Base-by-base conservation (phyloP, 1,139 yeast species). In the Kazachstania sp. region DNA sequence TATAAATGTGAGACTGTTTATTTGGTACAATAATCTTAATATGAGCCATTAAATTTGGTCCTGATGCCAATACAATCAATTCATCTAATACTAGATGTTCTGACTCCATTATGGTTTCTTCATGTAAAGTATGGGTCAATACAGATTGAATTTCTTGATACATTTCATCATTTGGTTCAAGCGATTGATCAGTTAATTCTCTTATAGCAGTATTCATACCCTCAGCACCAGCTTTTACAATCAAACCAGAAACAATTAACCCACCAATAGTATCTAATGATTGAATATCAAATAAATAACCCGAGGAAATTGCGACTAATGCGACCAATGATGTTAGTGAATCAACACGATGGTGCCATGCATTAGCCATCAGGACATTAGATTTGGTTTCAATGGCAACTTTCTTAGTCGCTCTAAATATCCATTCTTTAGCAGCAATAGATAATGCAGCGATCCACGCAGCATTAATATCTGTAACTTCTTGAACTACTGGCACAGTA, bases 321-420 rank as follows among this genome's bases (percentile, higher is more conserved):
- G 97, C 97, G n/a, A 92, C 97, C 37, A 85, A 74, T 0, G 97
- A 88, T 0, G 97, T 94, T 55, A 92, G 67, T 1, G 95, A 84
- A 63, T 92, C 98, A 13, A 90, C 90, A 54, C 98, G 75, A 63
- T 92, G 98, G 64, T 92, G 98, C 97, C 97, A 92, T 3, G 98
- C 98, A 61, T 92, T 92, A 6, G 98, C 98, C 44, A 86, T 82
- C 48, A 92, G 73, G 5, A 92, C 97, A 53, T 86, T 86, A 1
- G 96, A 87, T 59, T 86, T 83, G 30, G 88, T 78, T 50, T 75
- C 71, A 41, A 73, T 70, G 3, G 97, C 97, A 16, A 92, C 80
- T 54, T 79, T 77, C 70, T 82, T 75, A 0, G 98, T 92, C n/a
- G 85, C 84, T 49, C 79, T 78, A 68, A 78, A 92, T 41, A 92